These are phyloP conservation scores for Fusarium tupiense DNA, from an alignment of 2,329 filamentous ascomycete genomes.

Conservation along the genomic window DNA sequence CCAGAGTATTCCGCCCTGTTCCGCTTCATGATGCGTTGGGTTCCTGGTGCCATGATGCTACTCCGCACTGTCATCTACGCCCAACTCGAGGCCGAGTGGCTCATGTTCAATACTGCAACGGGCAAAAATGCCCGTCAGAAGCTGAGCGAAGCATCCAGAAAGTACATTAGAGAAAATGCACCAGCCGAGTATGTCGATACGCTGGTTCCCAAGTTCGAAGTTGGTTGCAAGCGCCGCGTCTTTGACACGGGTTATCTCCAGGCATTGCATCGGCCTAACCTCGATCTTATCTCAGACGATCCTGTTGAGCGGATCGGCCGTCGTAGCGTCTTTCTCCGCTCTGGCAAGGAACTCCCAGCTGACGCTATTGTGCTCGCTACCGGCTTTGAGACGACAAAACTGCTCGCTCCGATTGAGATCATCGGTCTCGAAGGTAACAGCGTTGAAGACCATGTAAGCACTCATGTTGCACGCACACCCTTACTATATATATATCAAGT, in stretches of 20 bases:
- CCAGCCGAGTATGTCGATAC: neutral
- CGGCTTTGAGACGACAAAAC: neutral
- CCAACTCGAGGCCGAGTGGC: neutral
- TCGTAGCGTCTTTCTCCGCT: neutral
- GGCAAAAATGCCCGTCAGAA: neutral
- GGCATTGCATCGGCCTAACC: neutral
- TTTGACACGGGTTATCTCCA: neutral
- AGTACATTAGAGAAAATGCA: neutral
- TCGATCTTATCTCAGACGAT: neutral
- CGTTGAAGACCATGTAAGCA: neutral
- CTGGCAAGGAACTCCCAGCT: neutral
- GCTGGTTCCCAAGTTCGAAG: neutral
- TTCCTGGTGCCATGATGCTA: neutral
- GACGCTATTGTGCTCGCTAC: neutral
- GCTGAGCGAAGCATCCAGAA: neutral
- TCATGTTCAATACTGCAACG: neutral
- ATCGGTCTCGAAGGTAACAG: neutral
- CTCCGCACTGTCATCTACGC: neutral
- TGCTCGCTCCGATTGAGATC: neutral
- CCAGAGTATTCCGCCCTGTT: neutral
- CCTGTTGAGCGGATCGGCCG: neutral
- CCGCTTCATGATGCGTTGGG: neutral
- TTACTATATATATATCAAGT: neutral
- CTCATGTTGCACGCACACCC: accelerated
- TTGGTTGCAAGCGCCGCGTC: neutral